These are phyloP conservation scores for Mycena chlorophos DNA, from an alignment of 768 basidiomycete species.

Conservation along the genomic window DNA sequence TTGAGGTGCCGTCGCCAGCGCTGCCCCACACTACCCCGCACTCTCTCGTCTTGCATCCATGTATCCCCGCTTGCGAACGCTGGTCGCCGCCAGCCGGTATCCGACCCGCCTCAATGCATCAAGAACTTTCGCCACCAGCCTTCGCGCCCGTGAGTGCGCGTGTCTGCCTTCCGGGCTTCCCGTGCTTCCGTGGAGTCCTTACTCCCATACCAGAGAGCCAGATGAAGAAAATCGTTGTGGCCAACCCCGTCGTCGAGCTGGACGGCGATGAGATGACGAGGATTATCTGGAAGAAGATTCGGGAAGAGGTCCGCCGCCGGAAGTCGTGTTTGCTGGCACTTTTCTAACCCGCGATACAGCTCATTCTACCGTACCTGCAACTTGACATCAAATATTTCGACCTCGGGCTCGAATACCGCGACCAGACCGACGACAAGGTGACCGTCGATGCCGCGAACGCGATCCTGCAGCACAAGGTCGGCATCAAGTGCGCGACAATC, in stretches of 20 bases:
- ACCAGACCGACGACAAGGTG: conserved; percentile 92
- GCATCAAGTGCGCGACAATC: conserved; percentile 99
- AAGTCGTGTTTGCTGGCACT: background rate
- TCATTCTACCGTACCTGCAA: conserved; percentile 93
- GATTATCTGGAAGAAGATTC: conserved; percentile 98
- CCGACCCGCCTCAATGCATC: background rate
- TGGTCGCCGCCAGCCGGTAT: background rate
- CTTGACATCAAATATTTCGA: conserved; percentile 98
- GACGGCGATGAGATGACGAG: conserved; percentile 99
- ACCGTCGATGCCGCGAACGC: conserved; percentile 94
- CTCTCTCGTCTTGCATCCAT: background rate
- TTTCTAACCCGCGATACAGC: conserved; percentile 45
- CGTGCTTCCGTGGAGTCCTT: background rate
- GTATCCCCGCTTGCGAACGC: background rate
- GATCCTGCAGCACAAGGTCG: conserved; percentile 91
- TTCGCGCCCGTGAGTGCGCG: background rate
- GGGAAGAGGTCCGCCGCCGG: conserved; percentile 74
- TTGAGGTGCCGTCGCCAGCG: background rate
- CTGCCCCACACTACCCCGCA: background rate
- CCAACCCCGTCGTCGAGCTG: conserved; percentile 90
- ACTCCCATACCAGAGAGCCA: conserved; percentile 19
- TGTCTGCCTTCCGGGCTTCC: background rate
- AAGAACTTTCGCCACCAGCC: background rate
- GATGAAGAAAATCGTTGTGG: conserved; percentile 68
- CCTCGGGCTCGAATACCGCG: conserved; percentile 91